A percentile compares a stretch with the other conserved stretches of the same genome.
These are phyloP conservation scores for Penicillium paradoxum DNA, from an alignment of 495 filamentous ascomycete genomes.

Conservation along the genomic window DNA sequence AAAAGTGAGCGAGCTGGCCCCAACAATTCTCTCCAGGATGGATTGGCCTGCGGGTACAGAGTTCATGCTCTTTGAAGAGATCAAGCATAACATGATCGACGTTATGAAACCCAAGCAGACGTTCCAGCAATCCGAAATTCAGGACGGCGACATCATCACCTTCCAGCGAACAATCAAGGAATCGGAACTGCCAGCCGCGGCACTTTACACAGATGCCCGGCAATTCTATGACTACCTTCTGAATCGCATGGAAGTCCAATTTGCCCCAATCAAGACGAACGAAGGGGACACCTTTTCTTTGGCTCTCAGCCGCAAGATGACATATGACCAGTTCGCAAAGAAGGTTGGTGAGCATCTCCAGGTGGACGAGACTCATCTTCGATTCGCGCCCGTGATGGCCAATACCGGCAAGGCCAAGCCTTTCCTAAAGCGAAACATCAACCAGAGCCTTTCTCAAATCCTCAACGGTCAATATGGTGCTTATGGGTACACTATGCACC, in stretches of 20 bases:
- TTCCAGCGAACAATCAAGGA: constrained; percentile 71
- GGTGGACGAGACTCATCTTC: constrained; percentile 79
- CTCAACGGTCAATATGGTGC: constrained; percentile 60
- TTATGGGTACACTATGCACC: constrained; percentile 62
- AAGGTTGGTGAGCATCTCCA: constrained; percentile 76
- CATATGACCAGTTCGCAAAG: constrained; percentile 82
- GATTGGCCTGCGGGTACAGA: constrained; percentile 67
- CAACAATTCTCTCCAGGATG: constrained; percentile 78
- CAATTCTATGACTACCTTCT: constrained; percentile 90
- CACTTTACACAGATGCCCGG: constrained; percentile 59
- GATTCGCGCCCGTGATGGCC: constrained; percentile 79
- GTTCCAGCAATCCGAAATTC: constrained; percentile 84
- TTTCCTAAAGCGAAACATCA: constrained; percentile 65
- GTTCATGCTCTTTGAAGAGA: constrained; percentile 84
- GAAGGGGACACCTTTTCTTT: constrained; percentile 61
- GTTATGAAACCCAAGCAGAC: constrained; percentile 85
- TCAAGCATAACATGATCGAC: constrained; percentile 97
- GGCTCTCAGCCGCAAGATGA: constrained; percentile 77
- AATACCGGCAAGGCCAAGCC: constrained; percentile 67
- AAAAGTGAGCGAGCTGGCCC: constrained; percentile 80
- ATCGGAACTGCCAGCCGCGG: constrained; percentile 48
- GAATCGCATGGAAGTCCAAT: constrained; percentile 67
- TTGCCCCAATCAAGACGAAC: constrained; percentile 34
- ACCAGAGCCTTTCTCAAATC: constrained; percentile 62
- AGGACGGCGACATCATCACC: constrained; percentile 95